Base-by-base conservation (phyloP, 2,329 filamentous ascomycete genomes). In the Talaromyces piceae region DNA sequence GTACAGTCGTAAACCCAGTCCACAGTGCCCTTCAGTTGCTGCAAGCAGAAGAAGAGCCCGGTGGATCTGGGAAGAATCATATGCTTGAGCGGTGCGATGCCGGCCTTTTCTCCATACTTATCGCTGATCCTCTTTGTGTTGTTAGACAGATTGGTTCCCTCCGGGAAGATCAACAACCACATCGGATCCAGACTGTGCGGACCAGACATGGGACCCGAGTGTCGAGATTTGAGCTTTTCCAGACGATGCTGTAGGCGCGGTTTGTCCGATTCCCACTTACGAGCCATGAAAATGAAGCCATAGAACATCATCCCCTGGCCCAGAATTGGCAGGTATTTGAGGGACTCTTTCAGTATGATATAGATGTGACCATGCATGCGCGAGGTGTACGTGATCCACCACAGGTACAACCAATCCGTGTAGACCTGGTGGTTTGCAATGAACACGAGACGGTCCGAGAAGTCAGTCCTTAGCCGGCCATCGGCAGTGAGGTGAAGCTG, bases 1-100 rank as follows among this genome's bases (percentile, higher is more conserved):
- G 93, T 97, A 68, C 91, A 96, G 59, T 84, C 81, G 59, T 84
- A 84, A 1, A 84, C 70, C 73, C 78, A 84, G 23, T 82, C 77
- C n/a, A 81, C 78, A 0, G 79, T 80, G 7, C 76, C 72, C 39
- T 70, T 72, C 46, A 84, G 59, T 57, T 84, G 76, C 51, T 82
- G 76, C 44, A 84, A 61, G 60, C 80, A 83, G 63, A 83, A 84
- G 33, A 77, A 74, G 5, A 84, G 63, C 2, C 81, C 81, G 3
- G 80, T 84, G 51, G 77, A 80, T 43, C 81, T 72, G 1, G 81
- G 81, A 30, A 84, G 64, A n/a, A 84, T 70, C 54, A 77, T 71
- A 58, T 84, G 78, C 54, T 77, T 78, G 69, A 81, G 76, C 31
- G 81, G 74, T 47, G 74, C 61, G n/a, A 81, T 66, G 1, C 75